A percentile compares a stretch with the other conserved stretches of the same genome.
Conservation (phyloP, 108 stramenopile genomes). For the Skeletonema tropicum region DNA sequence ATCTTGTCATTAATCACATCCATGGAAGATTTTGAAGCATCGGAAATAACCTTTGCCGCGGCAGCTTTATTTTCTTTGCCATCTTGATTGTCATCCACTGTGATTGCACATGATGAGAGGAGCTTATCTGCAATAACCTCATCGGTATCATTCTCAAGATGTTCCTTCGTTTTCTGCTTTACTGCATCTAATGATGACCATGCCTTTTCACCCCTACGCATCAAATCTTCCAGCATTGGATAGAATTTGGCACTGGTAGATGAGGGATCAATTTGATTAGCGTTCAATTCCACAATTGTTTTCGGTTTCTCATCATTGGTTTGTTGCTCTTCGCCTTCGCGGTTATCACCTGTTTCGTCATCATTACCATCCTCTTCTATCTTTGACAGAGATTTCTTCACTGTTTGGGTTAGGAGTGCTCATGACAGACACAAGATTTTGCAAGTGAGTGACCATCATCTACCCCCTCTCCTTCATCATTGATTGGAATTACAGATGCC, state of each 20-base stretch:
- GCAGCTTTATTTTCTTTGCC: background rate
- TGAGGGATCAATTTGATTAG: constrained; percentile 32
- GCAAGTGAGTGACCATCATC: constrained; percentile 12
- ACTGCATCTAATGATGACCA: constrained; percentile 13
- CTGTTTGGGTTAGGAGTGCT: constrained; percentile 18
- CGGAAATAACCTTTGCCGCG: constrained; percentile 23
- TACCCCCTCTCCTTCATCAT: constrained; percentile 18
- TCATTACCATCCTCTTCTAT: background rate
- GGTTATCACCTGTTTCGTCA: background rate
- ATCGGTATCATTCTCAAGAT: constrained; percentile 8
- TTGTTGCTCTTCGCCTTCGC: background rate
- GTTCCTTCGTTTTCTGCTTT: constrained; percentile 6
- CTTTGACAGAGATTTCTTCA: constrained; percentile 13
- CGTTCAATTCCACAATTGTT: constrained; percentile 17
- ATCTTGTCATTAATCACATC: constrained; percentile 12
- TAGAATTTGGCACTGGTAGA: constrained; percentile 78
- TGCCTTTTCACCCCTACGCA: constrained; percentile 27
- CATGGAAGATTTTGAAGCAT: constrained; percentile 21
- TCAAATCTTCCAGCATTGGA: constrained; percentile 62
- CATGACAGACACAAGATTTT: constrained; percentile 16
- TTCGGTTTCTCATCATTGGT: background rate
- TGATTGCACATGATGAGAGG: constrained; percentile 1
- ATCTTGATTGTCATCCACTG: background rate
- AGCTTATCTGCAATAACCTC: background rate
- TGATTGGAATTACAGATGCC: constrained; percentile 25